These are phyloP conservation scores for Botrytis aclada DNA, from an alignment of 2,329 filamentous ascomycete genomes.

Conservation along the genomic window DNA sequence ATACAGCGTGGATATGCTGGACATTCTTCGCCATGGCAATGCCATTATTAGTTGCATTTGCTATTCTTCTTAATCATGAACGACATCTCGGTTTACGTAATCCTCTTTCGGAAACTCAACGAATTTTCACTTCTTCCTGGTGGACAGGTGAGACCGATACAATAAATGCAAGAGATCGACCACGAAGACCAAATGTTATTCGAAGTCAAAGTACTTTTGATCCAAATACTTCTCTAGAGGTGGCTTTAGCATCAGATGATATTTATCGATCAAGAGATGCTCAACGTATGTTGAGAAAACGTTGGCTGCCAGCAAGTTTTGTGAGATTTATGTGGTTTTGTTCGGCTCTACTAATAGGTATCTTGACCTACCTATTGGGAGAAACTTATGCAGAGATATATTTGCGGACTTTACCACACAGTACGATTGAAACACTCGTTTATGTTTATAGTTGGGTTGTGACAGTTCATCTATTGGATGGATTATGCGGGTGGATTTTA, in stretches of 20 bases:
- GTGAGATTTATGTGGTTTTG: constrained; percentile 70
- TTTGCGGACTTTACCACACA: constrained; percentile 62
- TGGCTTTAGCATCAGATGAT: constrained; percentile 33
- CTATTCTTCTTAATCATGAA: constrained; percentile 61
- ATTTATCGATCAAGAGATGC: constrained; percentile 22
- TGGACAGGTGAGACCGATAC: constrained; percentile 57
- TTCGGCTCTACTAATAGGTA: constrained; percentile 57
- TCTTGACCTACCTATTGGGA: constrained; percentile 65
- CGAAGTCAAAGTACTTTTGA: constrained; percentile 31
- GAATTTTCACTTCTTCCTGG: constrained; percentile 64
- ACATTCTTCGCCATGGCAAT: constrained; percentile 68
- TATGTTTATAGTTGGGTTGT: constrained; percentile 70
- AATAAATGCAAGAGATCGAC: constrained; percentile 42
- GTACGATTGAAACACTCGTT: constrained; percentile 62
- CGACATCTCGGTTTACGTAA: constrained; percentile 60
- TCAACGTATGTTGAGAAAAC: constrained; percentile 32
- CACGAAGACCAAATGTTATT: constrained; percentile 40
- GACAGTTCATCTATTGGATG: constrained; percentile 63
- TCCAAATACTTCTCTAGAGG: constrained; percentile 35
- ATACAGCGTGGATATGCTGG: constrained; percentile 67
- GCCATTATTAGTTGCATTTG: constrained; percentile 63
- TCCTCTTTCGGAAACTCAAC: constrained; percentile 62
- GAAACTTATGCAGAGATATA: constrained; percentile 69
- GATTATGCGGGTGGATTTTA: constrained; percentile 63
- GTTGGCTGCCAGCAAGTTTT: constrained; percentile 64